A percentile compares a stretch with the other conserved stretches of the same genome.
phyloP scores from a whole-genome alignment of 441 rosid genomes.

The Viola pubescens region DNA sequence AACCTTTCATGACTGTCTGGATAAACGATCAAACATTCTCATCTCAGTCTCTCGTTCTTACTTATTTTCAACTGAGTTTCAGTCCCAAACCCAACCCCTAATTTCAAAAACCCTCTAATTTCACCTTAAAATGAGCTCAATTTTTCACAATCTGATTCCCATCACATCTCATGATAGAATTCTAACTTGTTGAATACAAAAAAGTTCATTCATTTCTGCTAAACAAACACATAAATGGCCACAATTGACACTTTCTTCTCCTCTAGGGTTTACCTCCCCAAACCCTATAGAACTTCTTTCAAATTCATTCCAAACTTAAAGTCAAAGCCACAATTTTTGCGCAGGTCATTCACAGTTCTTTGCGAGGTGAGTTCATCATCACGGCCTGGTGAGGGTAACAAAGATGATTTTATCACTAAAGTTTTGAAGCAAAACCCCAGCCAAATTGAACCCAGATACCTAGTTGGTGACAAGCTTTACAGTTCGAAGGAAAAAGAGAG shows the following conservation, averaged over 20 bases:
- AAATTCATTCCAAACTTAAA: constrained; percentile 25
- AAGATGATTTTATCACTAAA: constrained; percentile 70
- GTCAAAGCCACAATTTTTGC: constrained; percentile 35
- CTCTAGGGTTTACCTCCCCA: constrained; percentile 39
- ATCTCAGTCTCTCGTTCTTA: too few relatives aligned
- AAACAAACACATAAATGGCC: constrained; percentile 29
- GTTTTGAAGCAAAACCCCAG: constrained; percentile 84
- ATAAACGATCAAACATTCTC: too few relatives aligned
- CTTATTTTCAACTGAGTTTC: too few relatives aligned
- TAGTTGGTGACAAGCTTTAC: constrained; percentile 51
- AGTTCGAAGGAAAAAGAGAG: constrained; percentile 54
- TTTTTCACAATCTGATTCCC: too few relatives aligned
- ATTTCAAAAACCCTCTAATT: background rate
- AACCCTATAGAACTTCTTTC: constrained; percentile 14
- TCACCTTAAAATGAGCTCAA: background rate
- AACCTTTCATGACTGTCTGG: too few relatives aligned
- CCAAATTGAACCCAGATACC: constrained; percentile 70
- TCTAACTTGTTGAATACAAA: background rate
- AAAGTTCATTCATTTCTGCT: constrained; percentile 3
- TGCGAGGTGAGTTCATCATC: constrained; percentile 42
- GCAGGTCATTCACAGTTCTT: constrained; percentile 40
- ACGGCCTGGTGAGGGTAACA: constrained; percentile 25
- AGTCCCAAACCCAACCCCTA: too few relatives aligned
- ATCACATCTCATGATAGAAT: background rate
- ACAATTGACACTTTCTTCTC: constrained; percentile 42